A percentile compares a stretch with the other conserved stretches of the same genome.
phyloP scores from a whole-genome alignment of 768 basidiomycete species.

The Sporobolomyces roseus region DNA sequence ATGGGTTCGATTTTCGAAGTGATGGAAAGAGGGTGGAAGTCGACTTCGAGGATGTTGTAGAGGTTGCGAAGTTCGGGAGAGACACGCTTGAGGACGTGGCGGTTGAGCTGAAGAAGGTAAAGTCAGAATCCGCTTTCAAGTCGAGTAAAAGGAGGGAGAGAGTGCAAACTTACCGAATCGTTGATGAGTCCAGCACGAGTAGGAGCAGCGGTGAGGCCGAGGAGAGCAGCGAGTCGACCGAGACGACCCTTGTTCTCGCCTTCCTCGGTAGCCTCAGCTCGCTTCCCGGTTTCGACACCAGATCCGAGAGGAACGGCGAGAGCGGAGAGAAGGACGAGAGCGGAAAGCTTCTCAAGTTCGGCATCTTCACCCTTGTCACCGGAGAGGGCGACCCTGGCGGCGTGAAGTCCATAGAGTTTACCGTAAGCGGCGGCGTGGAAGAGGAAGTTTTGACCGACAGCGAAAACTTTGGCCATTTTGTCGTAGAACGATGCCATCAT shows the following conservation, averaged over 20 bases:
- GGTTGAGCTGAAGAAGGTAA: conserved; percentile 59
- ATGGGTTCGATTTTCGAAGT: conserved; percentile 74
- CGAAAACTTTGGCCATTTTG: conserved; percentile 92
- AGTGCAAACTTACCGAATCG: conserved; percentile 65
- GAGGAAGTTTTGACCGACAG: conserved; percentile 87
- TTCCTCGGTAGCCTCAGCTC: conserved; percentile 46
- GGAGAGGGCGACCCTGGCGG: conserved; percentile 49
- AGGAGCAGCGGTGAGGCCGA: conserved; percentile 77
- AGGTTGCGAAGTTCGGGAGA: conserved; percentile 71
- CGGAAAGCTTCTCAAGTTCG: conserved; percentile 73
- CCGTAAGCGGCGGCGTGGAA: conserved; percentile 98
- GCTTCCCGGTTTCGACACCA: conserved; percentile 46
- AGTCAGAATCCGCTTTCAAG: not conserved
- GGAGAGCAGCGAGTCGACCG: conserved; percentile 73
- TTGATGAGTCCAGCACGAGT: conserved; percentile 78
- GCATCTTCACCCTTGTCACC: conserved; percentile 67
- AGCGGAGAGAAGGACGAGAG: conserved; percentile 85
- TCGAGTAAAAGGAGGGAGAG: conserved; percentile 5
- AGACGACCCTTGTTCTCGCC: conserved; percentile 64
- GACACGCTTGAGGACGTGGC: conserved; percentile 71
- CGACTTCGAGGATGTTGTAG: conserved; percentile 82
- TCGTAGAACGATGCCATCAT: conserved; percentile 99
- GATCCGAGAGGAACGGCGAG: conserved; percentile 82
- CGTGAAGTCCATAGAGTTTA: conserved; percentile 68
- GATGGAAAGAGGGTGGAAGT: conserved; percentile 86